A percentile compares a stretch with the other conserved stretches of the same genome.
Evolutionary conservation across 2,329 filamentous ascomycete genomes (phyloP).

Genomic region (Capronia epimyces): DNA sequence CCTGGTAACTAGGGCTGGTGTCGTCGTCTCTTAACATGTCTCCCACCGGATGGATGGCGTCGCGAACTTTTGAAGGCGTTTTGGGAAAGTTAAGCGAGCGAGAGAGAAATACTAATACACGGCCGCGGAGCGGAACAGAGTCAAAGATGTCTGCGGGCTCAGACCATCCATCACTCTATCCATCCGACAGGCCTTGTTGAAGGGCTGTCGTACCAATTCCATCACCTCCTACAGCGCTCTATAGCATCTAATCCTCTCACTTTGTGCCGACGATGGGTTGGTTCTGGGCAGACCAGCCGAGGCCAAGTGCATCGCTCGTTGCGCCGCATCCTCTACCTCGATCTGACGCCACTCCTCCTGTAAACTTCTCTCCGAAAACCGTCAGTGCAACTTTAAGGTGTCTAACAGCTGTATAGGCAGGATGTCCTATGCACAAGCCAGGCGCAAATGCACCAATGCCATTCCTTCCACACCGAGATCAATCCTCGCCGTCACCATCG

Average conservation of each 20-base stretch:
- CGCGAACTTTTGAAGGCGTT: conserved; percentile 2
- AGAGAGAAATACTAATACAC: background rate
- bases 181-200: background rate
- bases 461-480: background rate
- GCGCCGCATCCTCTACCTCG: conserved; percentile 42
- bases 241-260: background rate
- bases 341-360: conserved; percentile 48
- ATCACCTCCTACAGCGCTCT: background rate
- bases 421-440: conserved; percentile 1
- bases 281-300: conserved; percentile 59
- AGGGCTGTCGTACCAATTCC: background rate
- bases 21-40: background rate
- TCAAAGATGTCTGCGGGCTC: background rate
- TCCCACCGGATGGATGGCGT: background rate
- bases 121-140: background rate
- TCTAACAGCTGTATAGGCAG: conserved; percentile 18
- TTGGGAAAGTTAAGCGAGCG: conserved; percentile 1
- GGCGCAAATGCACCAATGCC: background rate
- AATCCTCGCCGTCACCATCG: conserved; percentile 29
- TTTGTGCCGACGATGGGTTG: conserved; percentile 54
- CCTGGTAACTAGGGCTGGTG: no score
- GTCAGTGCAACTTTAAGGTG: background rate
- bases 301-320: conserved; percentile 35
- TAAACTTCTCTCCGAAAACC: conserved; percentile 34
- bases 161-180: background rate